Evolutionary conservation across 2,329 filamentous ascomycete genomes (phyloP).

Genomic region (Aureobasidium sp.): DNA sequence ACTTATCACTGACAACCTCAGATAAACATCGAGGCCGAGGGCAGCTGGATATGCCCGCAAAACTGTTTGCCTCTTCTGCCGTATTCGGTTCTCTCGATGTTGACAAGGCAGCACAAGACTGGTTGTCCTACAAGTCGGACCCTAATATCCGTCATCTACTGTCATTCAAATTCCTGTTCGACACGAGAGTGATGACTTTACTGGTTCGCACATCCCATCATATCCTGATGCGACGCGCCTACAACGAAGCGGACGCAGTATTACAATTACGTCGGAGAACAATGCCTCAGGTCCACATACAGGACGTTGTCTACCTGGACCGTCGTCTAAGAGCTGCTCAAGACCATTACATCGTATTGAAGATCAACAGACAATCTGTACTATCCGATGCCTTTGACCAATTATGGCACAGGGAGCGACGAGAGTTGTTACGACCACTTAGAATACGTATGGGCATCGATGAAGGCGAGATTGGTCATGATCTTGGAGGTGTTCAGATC

Average conservation of each 20-base stretch:
- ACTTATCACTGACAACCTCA: conserved; percentile 17
- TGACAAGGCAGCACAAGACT: conserved; percentile 64
- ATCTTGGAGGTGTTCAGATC: conserved; percentile 91
- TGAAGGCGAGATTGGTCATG: conserved; percentile 76
- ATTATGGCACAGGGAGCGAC: conserved; percentile 74
- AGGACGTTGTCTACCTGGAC: conserved; percentile 18
- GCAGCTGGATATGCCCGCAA: conserved; percentile 49
- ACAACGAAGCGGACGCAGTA: conserved; percentile 12
- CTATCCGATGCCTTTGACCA: conserved; percentile 59
- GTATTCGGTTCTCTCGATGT: conserved; percentile 68
- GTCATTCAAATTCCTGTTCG: conserved; percentile 74
- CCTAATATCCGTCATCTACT: conserved; percentile 64
- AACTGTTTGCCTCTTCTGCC: conserved; percentile 66
- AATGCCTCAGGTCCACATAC: background rate
- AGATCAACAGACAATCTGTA: conserved; percentile 34
- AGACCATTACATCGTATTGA: conserved; percentile 34
- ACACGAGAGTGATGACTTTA: conserved; percentile 59
- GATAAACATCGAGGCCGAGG: conserved; percentile 2
- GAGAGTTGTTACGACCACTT: conserved; percentile 74
- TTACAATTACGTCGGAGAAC: conserved; percentile 11
- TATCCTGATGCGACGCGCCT: conserved; percentile 58
- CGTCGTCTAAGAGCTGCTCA: conserved; percentile 28
- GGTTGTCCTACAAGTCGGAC: conserved; percentile 53
- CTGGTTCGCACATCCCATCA: conserved; percentile 89
- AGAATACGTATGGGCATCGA: conserved; percentile 78